These are phyloP conservation scores for Isatis lusitanica DNA, from an alignment of 441 rosid genomes.

Conservation along the genomic window DNA sequence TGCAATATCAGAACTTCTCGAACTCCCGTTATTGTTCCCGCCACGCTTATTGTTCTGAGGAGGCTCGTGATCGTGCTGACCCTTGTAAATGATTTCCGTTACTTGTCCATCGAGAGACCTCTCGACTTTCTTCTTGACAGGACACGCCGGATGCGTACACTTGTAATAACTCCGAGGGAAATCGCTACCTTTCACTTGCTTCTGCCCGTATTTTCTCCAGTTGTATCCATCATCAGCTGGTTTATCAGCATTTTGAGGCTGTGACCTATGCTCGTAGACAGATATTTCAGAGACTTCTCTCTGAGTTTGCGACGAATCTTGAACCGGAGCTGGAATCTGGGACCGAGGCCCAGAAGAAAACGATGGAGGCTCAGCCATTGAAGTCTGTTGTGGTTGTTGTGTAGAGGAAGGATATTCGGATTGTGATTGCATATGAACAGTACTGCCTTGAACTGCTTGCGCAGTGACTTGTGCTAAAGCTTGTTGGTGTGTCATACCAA, in stretches of 20 bases:
- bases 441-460: conserved; percentile 52
- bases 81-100: conserved; percentile 81
- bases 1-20: not conserved
- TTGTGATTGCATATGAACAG: conserved; percentile 42
- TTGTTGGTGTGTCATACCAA: conserved; percentile 77
- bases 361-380: conserved; percentile 25
- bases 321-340: conserved; percentile 35
- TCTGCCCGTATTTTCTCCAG: conserved; percentile 92
- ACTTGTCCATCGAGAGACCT: conserved; percentile 75
- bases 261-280: conserved; percentile 46
- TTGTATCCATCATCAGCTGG: conserved; percentile 73
- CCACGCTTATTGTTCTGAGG: conserved; percentile 56
- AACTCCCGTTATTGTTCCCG: conserved; percentile 34
- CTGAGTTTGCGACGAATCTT: conserved; percentile 32
- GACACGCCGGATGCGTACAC: conserved; percentile 69
- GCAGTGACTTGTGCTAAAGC: conserved; percentile 74
- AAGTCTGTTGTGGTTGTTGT: conserved; percentile 28
- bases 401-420: conserved; percentile 37
- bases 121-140: conserved; percentile 92
- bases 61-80: conserved; percentile 67
- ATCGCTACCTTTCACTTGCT: conserved; percentile 89
- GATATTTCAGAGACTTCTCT: conserved; percentile 36
- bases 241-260: conserved; percentile 44
- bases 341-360: conserved; percentile 26
- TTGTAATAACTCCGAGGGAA: conserved; percentile 85